phyloP scores from a whole-genome alignment of 1,284 basidiomycete genomes.

The Naganishia liquefaciens region DNA sequence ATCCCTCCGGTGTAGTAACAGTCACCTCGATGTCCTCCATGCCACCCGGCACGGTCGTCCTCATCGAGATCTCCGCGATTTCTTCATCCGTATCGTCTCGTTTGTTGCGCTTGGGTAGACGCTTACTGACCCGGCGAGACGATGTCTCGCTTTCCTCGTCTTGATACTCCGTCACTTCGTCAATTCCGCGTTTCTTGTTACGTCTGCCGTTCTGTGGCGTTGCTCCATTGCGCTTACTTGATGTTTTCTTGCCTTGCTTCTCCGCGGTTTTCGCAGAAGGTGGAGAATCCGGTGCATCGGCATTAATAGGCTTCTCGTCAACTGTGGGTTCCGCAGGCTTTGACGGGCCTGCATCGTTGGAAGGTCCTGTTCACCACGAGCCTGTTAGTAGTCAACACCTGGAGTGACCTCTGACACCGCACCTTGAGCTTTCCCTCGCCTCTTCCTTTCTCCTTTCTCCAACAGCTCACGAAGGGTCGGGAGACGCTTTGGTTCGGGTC shows the following conservation, averaged over 20 bases:
- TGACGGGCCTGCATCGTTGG: too few species aligned
- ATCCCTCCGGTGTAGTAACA: neutral
- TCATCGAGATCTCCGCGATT: neutral
- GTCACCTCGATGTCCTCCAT: slow-evolving; percentile 3
- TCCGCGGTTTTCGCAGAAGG: neutral
- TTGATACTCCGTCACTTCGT: neutral
- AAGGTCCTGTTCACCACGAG: too few species aligned
- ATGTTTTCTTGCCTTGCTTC: neutral
- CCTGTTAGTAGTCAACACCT: too few species aligned
- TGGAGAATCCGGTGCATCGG: neutral
- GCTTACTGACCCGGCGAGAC: neutral
- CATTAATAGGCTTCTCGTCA: neutral
- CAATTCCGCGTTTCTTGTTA: slow-evolving; percentile 8
- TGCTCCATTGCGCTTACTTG: neutral
- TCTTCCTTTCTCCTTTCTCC: neutral
- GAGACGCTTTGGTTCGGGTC: too few species aligned
- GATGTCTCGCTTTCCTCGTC: neutral
- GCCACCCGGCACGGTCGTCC: slow-evolving; percentile 2
- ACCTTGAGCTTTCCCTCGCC: slow-evolving; percentile 3
- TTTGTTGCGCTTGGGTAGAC: slow-evolving; percentile 6
- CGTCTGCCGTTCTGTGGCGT: neutral
- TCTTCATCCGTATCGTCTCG: slow-evolving; percentile 10
- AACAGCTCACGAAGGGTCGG: neutral
- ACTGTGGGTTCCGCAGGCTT: too few species aligned
- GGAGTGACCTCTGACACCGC: neutral